Percentiles rank a stretch among this genome's conserved stretches.
phyloP scores from a whole-genome alignment of 2,329 filamentous ascomycete genomes.

The Zasmidium citrigriseum region DNA sequence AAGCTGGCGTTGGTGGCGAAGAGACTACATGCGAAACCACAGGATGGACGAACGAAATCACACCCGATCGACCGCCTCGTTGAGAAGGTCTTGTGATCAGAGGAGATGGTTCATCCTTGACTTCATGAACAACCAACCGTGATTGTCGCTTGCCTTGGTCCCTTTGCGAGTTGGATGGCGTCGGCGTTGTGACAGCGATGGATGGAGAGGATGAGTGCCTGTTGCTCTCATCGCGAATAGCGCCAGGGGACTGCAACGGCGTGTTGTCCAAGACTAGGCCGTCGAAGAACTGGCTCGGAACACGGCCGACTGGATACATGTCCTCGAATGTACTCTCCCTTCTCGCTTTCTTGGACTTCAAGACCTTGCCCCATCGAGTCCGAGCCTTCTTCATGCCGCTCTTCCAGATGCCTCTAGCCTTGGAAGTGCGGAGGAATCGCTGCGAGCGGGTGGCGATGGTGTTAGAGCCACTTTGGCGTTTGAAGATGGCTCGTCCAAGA shows the following conservation, averaged over 20 bases:
- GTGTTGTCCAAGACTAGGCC: not conserved
- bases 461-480: no score
- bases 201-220: not conserved
- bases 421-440: not conserved
- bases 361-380: not conserved
- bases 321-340: not conserved
- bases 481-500: not conserved
- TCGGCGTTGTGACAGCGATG: not conserved
- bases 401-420: conserved; percentile 1
- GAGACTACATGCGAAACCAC: no score
- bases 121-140: not conserved
- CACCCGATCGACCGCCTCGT: no score
- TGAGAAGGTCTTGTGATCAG: not conserved
- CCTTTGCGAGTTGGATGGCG: not conserved
- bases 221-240: not conserved
- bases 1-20: no score
- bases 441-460: not conserved
- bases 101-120: not conserved
- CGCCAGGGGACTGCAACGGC: not conserved
- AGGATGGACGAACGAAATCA: no score
- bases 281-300: not conserved
- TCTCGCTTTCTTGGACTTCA: not conserved
- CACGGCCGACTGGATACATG: not conserved
- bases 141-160: not conserved
- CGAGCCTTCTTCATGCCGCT: not conserved